Percentiles rank a stretch among this genome's conserved stretches.
Evolutionary conservation across 2,329 filamentous ascomycete species (phyloP).

Genomic region (Fusarium nurragi): DNA sequence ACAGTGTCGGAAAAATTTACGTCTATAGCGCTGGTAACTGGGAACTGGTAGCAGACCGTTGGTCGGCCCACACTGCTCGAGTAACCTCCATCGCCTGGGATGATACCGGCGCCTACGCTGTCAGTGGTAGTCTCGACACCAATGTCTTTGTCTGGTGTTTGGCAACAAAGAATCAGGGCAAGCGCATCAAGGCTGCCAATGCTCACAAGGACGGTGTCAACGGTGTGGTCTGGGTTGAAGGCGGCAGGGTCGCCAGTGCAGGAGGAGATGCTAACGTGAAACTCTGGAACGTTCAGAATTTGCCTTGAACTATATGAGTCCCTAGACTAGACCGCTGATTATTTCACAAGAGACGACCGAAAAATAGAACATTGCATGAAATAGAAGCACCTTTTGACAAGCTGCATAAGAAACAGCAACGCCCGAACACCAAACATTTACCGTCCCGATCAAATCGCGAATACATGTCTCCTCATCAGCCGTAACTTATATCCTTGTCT

Average conservation of each 20-base stretch:
- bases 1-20: constrained; percentile 85
- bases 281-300: constrained; percentile 70
- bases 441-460: background rate
- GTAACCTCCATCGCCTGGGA: constrained; percentile 78
- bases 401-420: constrained; percentile 5
- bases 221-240: constrained; percentile 82
- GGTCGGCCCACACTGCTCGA: constrained; percentile 69
- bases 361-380: constrained; percentile 9
- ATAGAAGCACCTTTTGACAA: constrained; percentile 25
- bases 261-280: constrained; percentile 93
- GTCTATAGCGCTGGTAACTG: constrained; percentile 73
- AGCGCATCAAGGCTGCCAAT: constrained; percentile 83
- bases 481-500: background rate
- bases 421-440: constrained; percentile 26
- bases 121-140: constrained; percentile 87
- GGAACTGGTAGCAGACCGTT: constrained; percentile 79
- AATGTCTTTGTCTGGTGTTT: constrained; percentile 94
- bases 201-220: constrained; percentile 97
- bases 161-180: constrained; percentile 78
- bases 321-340: constrained; percentile 20
- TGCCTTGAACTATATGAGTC: constrained; percentile 42
- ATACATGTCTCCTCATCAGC: background rate
- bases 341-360: constrained; percentile 6
- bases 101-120: constrained; percentile 77
- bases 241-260: constrained; percentile 76